phyloP scores from a whole-genome alignment of 768 basidiomycete species.

The Calocybe indica region DNA sequence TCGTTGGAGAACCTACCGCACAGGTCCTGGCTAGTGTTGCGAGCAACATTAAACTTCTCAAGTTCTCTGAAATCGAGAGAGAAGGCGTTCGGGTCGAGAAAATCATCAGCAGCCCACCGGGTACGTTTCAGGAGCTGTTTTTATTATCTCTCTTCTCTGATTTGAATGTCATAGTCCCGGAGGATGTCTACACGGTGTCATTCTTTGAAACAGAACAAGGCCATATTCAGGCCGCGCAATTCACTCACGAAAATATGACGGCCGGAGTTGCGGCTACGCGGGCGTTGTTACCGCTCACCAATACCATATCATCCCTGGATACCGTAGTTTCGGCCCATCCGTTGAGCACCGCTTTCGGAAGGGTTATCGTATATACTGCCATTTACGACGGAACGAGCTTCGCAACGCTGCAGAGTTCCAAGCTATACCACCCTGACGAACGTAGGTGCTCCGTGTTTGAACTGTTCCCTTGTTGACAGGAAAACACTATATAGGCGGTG shows the following conservation, averaged over 20 bases:
- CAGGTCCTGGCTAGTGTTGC: constrained; percentile 41
- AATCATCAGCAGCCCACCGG: constrained; percentile 38
- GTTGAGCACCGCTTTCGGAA: constrained; percentile 71
- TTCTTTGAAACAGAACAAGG: constrained; percentile 53
- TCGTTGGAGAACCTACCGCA: constrained; percentile 59
- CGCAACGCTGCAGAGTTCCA: constrained; percentile 54
- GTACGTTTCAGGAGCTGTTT: constrained; percentile 31
- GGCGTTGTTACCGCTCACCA: constrained; percentile 68
- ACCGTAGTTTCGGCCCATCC: constrained; percentile 73
- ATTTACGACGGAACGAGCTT: constrained; percentile 71
- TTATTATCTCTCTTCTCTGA: constrained; percentile 1
- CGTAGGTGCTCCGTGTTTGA: constrained; percentile 21
- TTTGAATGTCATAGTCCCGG: constrained; percentile 35
- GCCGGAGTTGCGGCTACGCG: constrained; percentile 83
- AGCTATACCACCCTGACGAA: constrained; percentile 39
- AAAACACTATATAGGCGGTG: constrained; percentile 9
- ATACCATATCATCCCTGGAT: constrained; percentile 64
- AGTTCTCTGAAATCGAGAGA: constrained; percentile 67
- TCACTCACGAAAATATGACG: constrained; percentile 83
- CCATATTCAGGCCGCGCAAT: constrained; percentile 51
- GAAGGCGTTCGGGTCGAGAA: constrained; percentile 51
- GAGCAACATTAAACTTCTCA: constrained; percentile 48
- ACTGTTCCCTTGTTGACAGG: background rate
- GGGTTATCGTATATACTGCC: constrained; percentile 76
- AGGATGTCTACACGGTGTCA: constrained; percentile 62